Percentiles rank a stretch among this genome's conserved stretches.
These are phyloP conservation scores for Podospora bellae-mahoneyi DNA, from an alignment of 495 filamentous ascomycete genomes.

Conservation along the genomic window DNA sequence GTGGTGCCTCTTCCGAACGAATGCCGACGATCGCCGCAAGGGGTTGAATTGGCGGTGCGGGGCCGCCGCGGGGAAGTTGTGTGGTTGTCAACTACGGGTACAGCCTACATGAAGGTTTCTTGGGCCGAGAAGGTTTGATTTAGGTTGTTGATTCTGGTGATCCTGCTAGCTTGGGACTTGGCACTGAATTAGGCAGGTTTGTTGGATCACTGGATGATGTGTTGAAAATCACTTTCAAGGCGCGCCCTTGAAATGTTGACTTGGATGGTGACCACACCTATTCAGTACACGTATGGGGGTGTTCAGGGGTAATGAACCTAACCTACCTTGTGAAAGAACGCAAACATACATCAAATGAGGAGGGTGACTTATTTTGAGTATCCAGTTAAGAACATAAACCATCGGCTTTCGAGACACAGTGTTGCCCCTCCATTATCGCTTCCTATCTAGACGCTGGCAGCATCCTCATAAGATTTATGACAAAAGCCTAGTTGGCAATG, in stretches of 20 bases:
- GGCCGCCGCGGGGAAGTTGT: neutral
- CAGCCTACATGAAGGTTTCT: neutral
- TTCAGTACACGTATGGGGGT: neutral
- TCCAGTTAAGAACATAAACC: too few relatives aligned
- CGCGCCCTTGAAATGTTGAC: neutral
- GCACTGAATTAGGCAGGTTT: neutral
- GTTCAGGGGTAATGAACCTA: neutral
- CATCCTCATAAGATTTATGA: neutral
- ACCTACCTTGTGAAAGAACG: too few relatives aligned
- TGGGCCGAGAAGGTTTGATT: neutral
- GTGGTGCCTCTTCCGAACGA: neutral
- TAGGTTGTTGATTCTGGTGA: neutral
- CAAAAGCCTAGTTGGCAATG: constrained; percentile 54
- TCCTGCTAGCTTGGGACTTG: neutral
- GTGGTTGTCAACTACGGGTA: too few relatives aligned
- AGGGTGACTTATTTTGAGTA: too few relatives aligned
- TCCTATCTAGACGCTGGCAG: neutral
- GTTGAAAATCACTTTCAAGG: neutral
- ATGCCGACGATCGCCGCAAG: neutral
- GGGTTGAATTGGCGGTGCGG: neutral
- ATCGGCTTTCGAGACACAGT: neutral
- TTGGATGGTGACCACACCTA: neutral
- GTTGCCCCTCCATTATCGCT: neutral
- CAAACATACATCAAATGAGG: too few relatives aligned
- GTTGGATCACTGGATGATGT: too few relatives aligned